Evolutionary conservation across 2,329 filamentous ascomycete genomes (phyloP).

Genomic region (Pestalotiopsis sp.): DNA sequence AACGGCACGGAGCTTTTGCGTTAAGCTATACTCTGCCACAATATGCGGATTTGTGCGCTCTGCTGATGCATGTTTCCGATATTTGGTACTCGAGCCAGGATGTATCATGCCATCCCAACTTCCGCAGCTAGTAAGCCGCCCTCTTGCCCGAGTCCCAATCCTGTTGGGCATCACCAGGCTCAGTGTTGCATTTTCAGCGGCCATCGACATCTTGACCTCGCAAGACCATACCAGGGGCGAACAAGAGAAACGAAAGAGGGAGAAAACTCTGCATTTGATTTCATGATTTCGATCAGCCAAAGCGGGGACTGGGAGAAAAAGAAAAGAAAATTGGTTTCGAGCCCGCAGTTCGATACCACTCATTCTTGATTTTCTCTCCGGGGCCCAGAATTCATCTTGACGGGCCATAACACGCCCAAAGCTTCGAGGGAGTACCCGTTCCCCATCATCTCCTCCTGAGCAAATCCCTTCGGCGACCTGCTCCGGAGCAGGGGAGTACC

Average conservation of each 20-base stretch:
- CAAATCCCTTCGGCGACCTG: conserved; percentile 10
- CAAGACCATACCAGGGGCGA: neutral
- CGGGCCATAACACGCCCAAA: neutral
- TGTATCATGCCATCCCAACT: conserved; percentile 2
- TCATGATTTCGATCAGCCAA: neutral
- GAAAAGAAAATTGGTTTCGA: neutral
- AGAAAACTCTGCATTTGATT: neutral
- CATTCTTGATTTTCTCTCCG: neutral
- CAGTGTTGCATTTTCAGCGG: conserved; percentile 1
- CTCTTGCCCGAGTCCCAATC: neutral
- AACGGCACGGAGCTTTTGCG: conserved; percentile 3
- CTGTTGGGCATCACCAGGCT: conserved; percentile 5
- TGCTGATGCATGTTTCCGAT: conserved; percentile 4
- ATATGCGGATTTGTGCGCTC: neutral
- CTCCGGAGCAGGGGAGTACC: conserved; percentile 1
- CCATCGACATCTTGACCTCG: neutral
- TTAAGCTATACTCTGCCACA: neutral
- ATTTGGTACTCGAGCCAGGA: conserved; percentile 3
- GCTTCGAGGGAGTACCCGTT: conserved; percentile 12
- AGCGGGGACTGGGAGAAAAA: neutral
- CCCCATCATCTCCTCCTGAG: conserved; percentile 8
- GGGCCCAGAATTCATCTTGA: neutral
- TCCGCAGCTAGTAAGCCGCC: conserved; percentile 6
- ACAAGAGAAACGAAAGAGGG: neutral
- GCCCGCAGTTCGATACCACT: neutral